Percentiles rank a stretch among this genome's conserved stretches.
phyloP scores from a whole-genome alignment of 805 yeast species.

The Hanseniaspora opuntiae region DNA sequence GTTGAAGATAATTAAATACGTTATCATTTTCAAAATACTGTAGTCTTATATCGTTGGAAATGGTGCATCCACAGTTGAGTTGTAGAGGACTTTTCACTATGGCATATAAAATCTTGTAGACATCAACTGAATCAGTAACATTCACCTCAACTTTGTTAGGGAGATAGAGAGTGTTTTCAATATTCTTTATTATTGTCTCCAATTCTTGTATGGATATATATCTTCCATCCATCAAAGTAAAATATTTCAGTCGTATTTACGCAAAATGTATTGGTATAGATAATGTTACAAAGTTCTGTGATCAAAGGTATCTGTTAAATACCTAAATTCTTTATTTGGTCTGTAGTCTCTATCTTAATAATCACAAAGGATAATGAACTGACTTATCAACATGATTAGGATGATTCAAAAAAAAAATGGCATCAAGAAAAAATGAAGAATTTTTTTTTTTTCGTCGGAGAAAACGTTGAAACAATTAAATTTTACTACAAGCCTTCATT shows the following conservation, averaged over 20 bases:
- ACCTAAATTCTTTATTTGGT: not conserved
- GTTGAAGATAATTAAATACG: not conserved
- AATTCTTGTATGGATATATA: conserved; percentile 2
- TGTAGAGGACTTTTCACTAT: conserved; percentile 20
- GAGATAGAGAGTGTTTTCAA: conserved; percentile 21
- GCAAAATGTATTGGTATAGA: not conserved
- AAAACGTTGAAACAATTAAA: not conserved
- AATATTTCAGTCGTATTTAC: not conserved
- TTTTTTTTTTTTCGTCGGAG: not conserved
- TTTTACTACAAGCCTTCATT: not conserved
- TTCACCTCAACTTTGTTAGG: conserved; percentile 19
- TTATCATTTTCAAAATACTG: conserved; percentile 1
- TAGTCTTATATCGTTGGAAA: conserved; percentile 4
- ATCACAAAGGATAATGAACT: not conserved
- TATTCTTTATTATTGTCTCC: conserved; percentile 15
- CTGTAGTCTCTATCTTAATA: too few species aligned
- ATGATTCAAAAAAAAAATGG: conserved; percentile 1
- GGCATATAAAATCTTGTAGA: conserved; percentile 19
- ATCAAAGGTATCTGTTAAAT: not conserved
- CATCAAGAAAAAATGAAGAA: too few species aligned
- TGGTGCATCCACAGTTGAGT: conserved; percentile 21
- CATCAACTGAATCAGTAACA: conserved; percentile 11
- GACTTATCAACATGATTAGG: not conserved
- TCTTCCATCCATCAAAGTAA: not conserved
- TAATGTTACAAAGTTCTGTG: not conserved